phyloP scores from a whole-genome alignment of 768 basidiomycete species.

The Lyophyllum decastes region DNA sequence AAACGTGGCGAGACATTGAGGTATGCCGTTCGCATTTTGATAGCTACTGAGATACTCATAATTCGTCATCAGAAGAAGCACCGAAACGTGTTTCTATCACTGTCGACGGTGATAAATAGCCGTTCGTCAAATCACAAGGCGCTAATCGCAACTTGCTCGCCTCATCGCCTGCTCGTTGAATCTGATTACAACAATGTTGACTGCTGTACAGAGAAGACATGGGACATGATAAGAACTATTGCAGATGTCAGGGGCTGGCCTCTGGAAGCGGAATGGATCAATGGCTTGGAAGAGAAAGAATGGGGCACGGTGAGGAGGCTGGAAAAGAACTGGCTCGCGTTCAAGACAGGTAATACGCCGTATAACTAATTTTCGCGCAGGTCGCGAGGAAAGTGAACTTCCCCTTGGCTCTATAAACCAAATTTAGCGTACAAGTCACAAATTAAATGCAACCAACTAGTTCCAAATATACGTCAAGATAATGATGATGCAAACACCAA shows the following conservation, averaged over 20 bases:
- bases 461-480: conserved; percentile 51
- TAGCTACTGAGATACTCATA: conserved; percentile 1
- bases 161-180: conserved; percentile 78
- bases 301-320: conserved; percentile 72
- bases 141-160: conserved; percentile 65
- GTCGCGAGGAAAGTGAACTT: not conserved
- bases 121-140: conserved; percentile 63
- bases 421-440: not conserved
- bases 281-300: conserved; percentile 31
- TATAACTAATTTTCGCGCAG: not conserved
- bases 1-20: conserved; percentile 77
- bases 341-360: conserved; percentile 49
- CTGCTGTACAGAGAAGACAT: conserved; percentile 58
- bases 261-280: conserved; percentile 62
- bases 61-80: conserved; percentile 54
- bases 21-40: conserved; percentile 39
- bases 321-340: conserved; percentile 71
- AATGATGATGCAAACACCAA: conserved; percentile 78
- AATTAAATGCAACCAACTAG: conserved; percentile 9
- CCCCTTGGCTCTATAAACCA: not conserved
- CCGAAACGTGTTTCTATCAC: conserved; percentile 80
- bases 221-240: conserved; percentile 75
- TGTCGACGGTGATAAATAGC: conserved; percentile 84
- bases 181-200: conserved; percentile 80
- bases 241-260: conserved; percentile 79